Evolutionary conservation across 2,329 filamentous ascomycete genomes (phyloP), one percentile per base, ranked within the genome.

Genomic region (Colletotrichum sp.): DNA sequence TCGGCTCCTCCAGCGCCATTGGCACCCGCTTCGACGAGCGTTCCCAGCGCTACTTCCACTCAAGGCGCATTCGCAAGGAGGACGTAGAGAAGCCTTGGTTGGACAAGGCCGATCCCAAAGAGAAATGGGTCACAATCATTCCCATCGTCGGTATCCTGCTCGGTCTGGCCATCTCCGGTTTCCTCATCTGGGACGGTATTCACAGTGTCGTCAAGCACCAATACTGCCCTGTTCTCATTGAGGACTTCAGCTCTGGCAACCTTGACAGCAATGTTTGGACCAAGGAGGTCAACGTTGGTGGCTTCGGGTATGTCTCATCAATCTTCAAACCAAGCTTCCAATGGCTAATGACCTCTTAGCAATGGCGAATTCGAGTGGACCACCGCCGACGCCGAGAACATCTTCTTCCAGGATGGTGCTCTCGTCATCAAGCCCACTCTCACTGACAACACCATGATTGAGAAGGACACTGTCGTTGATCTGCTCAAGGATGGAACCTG

Each of bases 111-210:
- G 93, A 96, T 78, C 93, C 93, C 15, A 94, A 92, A 83, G 94
- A 96, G 88, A 97, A 95, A 86, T 97, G 95, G 95, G 92, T 95
- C 10, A 96, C 93, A 4, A 95, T 96, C 77, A 90, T 98, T 73
- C 95, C 95, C 4, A 82, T 96, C 57, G 82, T 95, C 28, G 95
- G 94, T 63, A 91, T 97, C 66, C 64, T 92, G 5, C 76, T 96
- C 16, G 95, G 95, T 16, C 82, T 96, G 43, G 90, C 83, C 4
- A 85, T 96, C 55, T 91, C 93, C 1, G 94, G 89, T 2, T 91
- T 96, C 80, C 85, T 97, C 60, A 87, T 97, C 64, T 97, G 92
- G 89, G 93, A 96, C 78, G 95, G 95, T 6, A 82, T 96, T 52
- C 86, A 86, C 66, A 93, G 91, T 72, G 94, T 97, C 5, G 90